These are phyloP conservation scores for Tetracentron sinense DNA, from an alignment of 164 flowering plant species.

Conservation along the genomic window DNA sequence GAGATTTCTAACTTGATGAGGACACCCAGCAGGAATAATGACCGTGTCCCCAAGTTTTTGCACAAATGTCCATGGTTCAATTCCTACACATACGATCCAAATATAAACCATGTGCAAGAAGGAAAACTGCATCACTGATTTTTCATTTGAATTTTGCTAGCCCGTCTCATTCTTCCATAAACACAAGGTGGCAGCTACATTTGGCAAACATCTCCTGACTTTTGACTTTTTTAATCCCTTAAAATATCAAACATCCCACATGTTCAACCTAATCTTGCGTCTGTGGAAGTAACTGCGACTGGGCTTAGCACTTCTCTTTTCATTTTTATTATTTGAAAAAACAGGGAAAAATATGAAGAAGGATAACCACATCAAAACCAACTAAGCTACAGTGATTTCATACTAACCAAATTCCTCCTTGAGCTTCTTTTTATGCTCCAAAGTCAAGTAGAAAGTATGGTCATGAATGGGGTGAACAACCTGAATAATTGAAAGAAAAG, in stretches of 20 bases:
- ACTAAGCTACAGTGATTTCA: neutral
- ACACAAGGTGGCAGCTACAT: too few relatives aligned
- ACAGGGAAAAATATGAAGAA: too few relatives aligned
- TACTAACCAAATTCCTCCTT: slow-evolving; percentile 53
- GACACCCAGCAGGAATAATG: slow-evolving; percentile 63
- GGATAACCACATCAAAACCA: neutral
- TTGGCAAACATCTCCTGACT: too few relatives aligned
- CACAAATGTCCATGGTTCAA: slow-evolving; percentile 58
- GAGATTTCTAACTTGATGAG: slow-evolving; percentile 59
- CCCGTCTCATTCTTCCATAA: too few relatives aligned
- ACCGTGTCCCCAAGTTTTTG: slow-evolving; percentile 60
- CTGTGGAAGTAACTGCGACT: too few relatives aligned
- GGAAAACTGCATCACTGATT: too few relatives aligned
- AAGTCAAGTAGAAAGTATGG: slow-evolving; percentile 36
- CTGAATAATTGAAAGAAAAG: slow-evolving; percentile 19
- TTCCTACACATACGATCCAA: slow-evolving; percentile 24
- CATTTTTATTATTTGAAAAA: too few relatives aligned
- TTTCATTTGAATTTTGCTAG: too few relatives aligned
- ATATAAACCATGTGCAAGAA: neutral
- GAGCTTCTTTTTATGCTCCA: slow-evolving; percentile 39
- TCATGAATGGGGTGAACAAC: slow-evolving; percentile 52
- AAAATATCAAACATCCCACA: too few relatives aligned
- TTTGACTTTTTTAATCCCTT: too few relatives aligned
- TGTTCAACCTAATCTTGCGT: too few relatives aligned
- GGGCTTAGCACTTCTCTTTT: too few relatives aligned